Evolutionary conservation across 2,329 filamentous ascomycete genomes (phyloP).

Genomic region (Diaporthe ampelina): DNA sequence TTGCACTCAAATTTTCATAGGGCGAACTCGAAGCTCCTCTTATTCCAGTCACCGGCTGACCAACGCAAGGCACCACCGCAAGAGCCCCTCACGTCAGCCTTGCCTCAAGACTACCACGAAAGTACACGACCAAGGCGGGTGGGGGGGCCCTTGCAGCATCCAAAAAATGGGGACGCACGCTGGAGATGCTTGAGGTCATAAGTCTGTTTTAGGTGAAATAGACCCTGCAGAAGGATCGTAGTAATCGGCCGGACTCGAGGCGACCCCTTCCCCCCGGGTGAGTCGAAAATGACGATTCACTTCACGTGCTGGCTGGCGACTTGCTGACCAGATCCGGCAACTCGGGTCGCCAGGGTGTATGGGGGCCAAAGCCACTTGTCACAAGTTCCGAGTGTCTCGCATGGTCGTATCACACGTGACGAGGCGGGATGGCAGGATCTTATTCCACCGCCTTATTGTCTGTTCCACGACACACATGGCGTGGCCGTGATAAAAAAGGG

Average conservation of each 20-base stretch:
- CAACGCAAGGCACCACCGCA: too few species aligned
- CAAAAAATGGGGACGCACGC: too few species aligned
- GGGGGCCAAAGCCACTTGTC: constrained; percentile 1
- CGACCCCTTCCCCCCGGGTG: background rate
- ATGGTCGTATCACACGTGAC: constrained; percentile 24
- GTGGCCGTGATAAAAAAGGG: background rate
- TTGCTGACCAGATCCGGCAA: constrained; percentile 22
- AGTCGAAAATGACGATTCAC: constrained; percentile 11
- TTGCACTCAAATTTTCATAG: background rate
- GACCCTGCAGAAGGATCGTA: background rate
- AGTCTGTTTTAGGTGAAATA: background rate
- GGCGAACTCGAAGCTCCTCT: background rate
- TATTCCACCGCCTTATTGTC: constrained; percentile 10
- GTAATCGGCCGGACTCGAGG: constrained; percentile 4
- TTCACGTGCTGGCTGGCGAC: background rate
- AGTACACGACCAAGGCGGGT: background rate
- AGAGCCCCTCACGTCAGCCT: background rate
- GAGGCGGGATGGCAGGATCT: constrained; percentile 9
- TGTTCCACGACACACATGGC: constrained; percentile 15
- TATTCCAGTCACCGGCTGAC: background rate
- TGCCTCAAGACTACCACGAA: background rate
- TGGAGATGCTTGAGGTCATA: background rate
- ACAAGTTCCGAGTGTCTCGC: constrained; percentile 11
- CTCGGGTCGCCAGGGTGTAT: background rate
- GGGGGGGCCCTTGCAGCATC: background rate